A percentile compares a stretch with the other conserved stretches of the same genome.
Conservation (phyloP, 805 yeast genomes). For the Candida bentonensis region DNA sequence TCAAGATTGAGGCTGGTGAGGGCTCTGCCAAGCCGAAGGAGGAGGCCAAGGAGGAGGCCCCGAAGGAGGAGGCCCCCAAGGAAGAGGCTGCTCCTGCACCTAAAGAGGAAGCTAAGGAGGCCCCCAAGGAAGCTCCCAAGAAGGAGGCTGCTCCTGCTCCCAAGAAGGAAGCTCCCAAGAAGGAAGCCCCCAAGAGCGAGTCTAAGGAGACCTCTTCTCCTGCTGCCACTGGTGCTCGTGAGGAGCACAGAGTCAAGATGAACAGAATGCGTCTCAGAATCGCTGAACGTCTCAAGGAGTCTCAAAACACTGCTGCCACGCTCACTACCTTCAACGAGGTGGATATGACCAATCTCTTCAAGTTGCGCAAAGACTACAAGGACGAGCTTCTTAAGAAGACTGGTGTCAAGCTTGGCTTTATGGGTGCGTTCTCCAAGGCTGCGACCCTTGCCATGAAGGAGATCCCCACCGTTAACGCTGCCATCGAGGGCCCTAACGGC, state of each 20-base stretch:
- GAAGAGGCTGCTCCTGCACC: conserved; percentile 15
- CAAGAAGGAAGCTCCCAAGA: conserved; percentile 19
- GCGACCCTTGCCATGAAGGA: conserved; percentile 85
- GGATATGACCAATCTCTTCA: conserved; percentile 85
- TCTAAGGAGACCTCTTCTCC: conserved; percentile 16
- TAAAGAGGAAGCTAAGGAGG: conserved; percentile 21
- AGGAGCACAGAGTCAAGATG: conserved; percentile 90
- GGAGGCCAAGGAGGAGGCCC: conserved; percentile 18
- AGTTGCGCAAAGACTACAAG: conserved; percentile 91
- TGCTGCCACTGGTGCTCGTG: conserved; percentile 32
- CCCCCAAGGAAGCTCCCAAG: conserved; percentile 19
- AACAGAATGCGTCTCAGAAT: conserved; percentile 98
- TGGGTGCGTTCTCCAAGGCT: conserved; percentile 97
- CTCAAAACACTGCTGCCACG: conserved; percentile 97
- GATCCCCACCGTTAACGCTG: conserved; percentile 88
- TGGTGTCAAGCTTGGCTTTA: conserved; percentile 92
- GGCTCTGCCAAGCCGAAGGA: conserved; percentile 46
- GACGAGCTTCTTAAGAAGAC: conserved; percentile 90
- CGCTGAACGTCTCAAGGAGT: conserved; percentile 97
- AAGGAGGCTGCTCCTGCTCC: conserved; percentile 15
- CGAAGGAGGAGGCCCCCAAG: conserved; percentile 19
- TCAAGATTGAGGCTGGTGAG: conserved; percentile 67
- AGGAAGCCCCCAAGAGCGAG: conserved; percentile 23
- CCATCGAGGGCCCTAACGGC: conserved; percentile 57
- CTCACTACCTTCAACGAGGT: conserved; percentile 96